Evolutionary conservation across 2,329 filamentous ascomycete genomes (phyloP).

Genomic region (Ascochyta lentis): DNA sequence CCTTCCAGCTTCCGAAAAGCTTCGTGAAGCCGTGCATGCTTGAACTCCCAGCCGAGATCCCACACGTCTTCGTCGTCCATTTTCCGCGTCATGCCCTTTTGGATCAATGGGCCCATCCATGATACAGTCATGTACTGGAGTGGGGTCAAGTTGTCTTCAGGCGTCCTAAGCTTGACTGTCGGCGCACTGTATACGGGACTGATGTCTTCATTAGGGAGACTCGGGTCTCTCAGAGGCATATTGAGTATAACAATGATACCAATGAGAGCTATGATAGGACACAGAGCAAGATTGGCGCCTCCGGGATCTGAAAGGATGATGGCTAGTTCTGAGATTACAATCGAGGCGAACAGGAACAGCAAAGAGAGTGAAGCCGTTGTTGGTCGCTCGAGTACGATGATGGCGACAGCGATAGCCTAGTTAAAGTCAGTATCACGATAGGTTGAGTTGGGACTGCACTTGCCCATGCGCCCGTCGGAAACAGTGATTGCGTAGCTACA

Average conservation of each 20-base stretch:
- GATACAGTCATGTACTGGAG: constrained; percentile 87
- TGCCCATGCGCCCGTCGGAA: constrained; percentile 46
- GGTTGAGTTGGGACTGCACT: constrained; percentile 1
- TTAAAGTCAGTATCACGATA: constrained; percentile 19
- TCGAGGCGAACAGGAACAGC: constrained; percentile 44
- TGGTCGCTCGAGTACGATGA: constrained; percentile 51
- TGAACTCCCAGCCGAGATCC: constrained; percentile 79
- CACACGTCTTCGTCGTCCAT: constrained; percentile 83
- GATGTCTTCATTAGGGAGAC: constrained; percentile 62
- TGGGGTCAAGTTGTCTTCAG: constrained; percentile 79
- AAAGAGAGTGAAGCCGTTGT: constrained; percentile 51
- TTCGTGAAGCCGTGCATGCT: constrained; percentile 76
- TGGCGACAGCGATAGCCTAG: constrained; percentile 45
- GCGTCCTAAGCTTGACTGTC: constrained; percentile 67
- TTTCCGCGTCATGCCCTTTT: constrained; percentile 67
- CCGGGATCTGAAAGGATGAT: constrained; percentile 33
- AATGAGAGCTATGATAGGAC: constrained; percentile 52
- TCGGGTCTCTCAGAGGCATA: constrained; percentile 74
- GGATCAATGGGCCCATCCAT: constrained; percentile 80
- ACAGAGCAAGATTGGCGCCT: constrained; percentile 41
- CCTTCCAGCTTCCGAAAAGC: constrained; percentile 76
- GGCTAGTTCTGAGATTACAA: constrained; percentile 44
- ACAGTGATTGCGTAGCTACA: constrained; percentile 26
- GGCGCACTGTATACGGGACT: constrained; percentile 64
- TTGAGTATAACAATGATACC: constrained; percentile 63